These are phyloP conservation scores for Gautieria morchelliformis DNA, from an alignment of 768 basidiomycete genomes.

Conservation along the genomic window DNA sequence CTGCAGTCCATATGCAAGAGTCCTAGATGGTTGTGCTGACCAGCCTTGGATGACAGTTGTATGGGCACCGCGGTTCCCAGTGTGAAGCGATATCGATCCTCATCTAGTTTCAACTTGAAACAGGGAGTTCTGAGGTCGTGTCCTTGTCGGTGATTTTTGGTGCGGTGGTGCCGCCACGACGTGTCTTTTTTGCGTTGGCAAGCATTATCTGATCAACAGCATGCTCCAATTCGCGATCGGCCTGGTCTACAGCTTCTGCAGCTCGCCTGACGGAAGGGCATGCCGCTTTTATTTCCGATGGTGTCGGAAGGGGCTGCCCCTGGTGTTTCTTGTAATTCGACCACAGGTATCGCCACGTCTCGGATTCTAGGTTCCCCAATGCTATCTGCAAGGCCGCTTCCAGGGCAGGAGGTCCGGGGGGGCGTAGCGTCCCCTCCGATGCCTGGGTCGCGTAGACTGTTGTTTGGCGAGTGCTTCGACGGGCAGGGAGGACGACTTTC, in stretches of 20 bases:
- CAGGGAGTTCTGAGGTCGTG: too few species aligned
- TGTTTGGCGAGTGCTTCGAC: conserved; percentile 2
- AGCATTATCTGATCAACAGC: neutral
- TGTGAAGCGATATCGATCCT: too few species aligned
- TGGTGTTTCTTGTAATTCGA: neutral
- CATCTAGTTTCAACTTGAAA: too few species aligned
- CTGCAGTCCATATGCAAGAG: too few species aligned
- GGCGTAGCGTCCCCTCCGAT: conserved; percentile 4
- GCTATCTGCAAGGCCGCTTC: conserved; percentile 6
- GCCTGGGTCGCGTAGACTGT: neutral
- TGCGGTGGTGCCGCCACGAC: too few species aligned
- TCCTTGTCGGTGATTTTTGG: too few species aligned
- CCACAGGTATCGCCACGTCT: conserved; percentile 1
- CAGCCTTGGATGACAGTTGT: too few species aligned
- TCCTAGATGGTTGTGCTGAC: too few species aligned
- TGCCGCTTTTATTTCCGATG: neutral
- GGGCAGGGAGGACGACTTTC: neutral
- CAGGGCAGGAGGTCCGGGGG: conserved; percentile 2
- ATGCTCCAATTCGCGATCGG: neutral
- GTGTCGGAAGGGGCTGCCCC: neutral
- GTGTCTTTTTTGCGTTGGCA: too few species aligned
- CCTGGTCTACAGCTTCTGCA: neutral
- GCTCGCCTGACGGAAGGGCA: neutral
- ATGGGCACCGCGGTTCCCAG: too few species aligned
- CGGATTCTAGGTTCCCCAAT: conserved; percentile 3